Conservation (phyloP, 1,139 yeast genomes). For the Sugiyamaella japonica region DNA sequence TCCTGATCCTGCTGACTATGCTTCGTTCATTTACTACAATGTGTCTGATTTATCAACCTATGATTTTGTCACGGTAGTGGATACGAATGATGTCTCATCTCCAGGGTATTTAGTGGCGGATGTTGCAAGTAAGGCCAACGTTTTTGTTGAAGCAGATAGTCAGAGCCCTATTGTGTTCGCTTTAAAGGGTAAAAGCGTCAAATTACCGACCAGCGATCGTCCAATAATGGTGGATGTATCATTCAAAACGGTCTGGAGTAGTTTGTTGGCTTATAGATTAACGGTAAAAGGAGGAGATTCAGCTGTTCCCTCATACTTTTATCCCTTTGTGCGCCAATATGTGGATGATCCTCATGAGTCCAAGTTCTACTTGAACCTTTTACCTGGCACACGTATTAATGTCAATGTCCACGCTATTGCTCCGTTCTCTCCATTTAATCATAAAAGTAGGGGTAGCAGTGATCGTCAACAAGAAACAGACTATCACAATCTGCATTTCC, state of each 20-base stretch:
- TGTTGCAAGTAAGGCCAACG: conserved; percentile 18
- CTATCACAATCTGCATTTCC: conserved; percentile 38
- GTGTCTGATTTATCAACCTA: conserved; percentile 42
- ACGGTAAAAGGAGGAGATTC: conserved; percentile 24
- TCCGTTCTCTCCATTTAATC: conserved; percentile 65
- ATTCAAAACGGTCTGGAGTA: conserved; percentile 60
- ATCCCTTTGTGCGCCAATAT: conserved; percentile 70
- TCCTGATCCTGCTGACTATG: conserved; percentile 20
- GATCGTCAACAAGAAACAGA: conserved; percentile 2
- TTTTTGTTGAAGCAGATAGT: conserved; percentile 42
- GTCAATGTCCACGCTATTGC: conserved; percentile 70
- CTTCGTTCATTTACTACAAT: conserved; percentile 21
- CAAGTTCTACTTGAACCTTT: conserved; percentile 66
- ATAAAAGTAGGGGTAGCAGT: conserved; percentile 21
- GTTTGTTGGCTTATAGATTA: conserved; percentile 59
- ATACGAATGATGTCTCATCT: conserved; percentile 30
- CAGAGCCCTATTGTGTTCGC: conserved; percentile 24
- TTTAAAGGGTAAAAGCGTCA: conserved; percentile 28
- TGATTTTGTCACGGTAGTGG: conserved; percentile 52
- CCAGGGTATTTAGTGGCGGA: conserved; percentile 38
- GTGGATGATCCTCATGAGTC: conserved; percentile 65
- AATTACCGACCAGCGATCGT: conserved; percentile 45
- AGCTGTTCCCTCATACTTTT: conserved; percentile 39
- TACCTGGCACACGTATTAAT: conserved; percentile 41
- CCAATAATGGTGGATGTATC: conserved; percentile 52